Conservation (phyloP, 2,329 filamentous ascomycete species). For the Ceratocystis albifundus region DNA sequence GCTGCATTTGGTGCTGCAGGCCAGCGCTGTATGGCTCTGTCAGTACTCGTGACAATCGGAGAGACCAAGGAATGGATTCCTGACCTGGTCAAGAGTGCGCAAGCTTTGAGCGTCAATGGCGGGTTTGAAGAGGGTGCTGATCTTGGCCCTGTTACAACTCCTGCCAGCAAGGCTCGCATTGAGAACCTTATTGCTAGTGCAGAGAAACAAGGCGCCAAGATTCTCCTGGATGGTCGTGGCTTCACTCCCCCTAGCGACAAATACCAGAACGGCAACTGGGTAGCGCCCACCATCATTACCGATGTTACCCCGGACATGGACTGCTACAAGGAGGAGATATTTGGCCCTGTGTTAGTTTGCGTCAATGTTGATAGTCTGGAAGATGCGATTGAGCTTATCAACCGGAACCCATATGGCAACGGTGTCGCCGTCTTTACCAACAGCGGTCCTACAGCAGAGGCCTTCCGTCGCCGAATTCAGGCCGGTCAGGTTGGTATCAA, state of each 20-base stretch:
- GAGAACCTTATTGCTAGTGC: constrained; percentile 64
- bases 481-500: constrained; percentile 81
- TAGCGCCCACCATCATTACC: constrained; percentile 71
- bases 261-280: constrained; percentile 65
- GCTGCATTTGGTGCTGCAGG: constrained; percentile 77
- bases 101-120: constrained; percentile 60
- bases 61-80: constrained; percentile 74
- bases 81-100: constrained; percentile 66
- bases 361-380: constrained; percentile 67
- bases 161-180: constrained; percentile 67
- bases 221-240: constrained; percentile 69
- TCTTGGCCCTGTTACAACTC: constrained; percentile 70
- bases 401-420: constrained; percentile 78
- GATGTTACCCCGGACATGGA: constrained; percentile 70
- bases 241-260: constrained; percentile 52
- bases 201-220: constrained; percentile 68
- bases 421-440: constrained; percentile 75
- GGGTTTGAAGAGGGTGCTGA: constrained; percentile 73
- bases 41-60: constrained; percentile 70
- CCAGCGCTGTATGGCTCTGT: constrained; percentile 78
- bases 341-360: constrained; percentile 73
- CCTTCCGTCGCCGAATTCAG: constrained; percentile 70
- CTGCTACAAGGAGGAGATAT: constrained; percentile 79
- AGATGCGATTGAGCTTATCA: constrained; percentile 70
- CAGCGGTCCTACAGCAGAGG: constrained; percentile 62